A percentile compares a stretch with the other conserved stretches of the same genome.
These are phyloP conservation scores for Cordyceps cateniannulata DNA, from an alignment of 2,329 filamentous ascomycete species.

Conservation along the genomic window DNA sequence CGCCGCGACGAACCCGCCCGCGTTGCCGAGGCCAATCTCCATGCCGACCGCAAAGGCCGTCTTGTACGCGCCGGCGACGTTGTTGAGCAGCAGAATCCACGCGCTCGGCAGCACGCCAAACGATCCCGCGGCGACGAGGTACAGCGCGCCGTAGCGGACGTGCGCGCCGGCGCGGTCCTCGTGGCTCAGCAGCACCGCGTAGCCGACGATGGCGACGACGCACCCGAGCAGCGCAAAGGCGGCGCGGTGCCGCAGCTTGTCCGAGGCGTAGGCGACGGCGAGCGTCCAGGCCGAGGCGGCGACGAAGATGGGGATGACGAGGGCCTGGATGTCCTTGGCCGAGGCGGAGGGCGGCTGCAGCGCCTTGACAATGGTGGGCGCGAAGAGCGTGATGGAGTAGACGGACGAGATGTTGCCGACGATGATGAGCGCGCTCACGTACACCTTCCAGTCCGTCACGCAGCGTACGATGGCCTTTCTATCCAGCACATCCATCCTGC, in stretches of 20 bases:
- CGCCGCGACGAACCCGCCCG: conserved; percentile 10
- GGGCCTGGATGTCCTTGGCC: conserved; percentile 1
- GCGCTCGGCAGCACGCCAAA: conserved; percentile 10
- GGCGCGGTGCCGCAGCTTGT: conserved; percentile 6
- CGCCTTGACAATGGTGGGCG: conserved; percentile 10
- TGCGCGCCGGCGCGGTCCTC: not conserved
- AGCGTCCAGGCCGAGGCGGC: conserved; percentile 2
- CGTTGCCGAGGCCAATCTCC: conserved; percentile 12
- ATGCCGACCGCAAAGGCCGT: conserved; percentile 11
- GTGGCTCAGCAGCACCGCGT: conserved; percentile 9
- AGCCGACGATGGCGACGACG: conserved; percentile 7
- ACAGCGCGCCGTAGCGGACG: conserved; percentile 10
- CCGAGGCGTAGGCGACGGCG: conserved; percentile 7
- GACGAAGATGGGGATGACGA: conserved; percentile 13
- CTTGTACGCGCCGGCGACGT: conserved; percentile 11
- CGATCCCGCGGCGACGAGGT: conserved; percentile 7
- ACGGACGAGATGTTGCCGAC: conserved; percentile 8
- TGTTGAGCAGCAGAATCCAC: conserved; percentile 12
- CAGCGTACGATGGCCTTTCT: conserved; percentile 1
- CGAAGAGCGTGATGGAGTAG: conserved; percentile 12
- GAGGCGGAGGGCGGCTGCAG: conserved; percentile 2
- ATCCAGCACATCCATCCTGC: conserved; percentile 10
- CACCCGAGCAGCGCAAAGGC: conserved; percentile 9
- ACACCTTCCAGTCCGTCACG: conserved; percentile 11
- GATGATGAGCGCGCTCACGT: conserved; percentile 8